Evolutionary conservation across 2,329 filamentous ascomycete species (phyloP), one percentile per base, ranked within the genome.

Genomic region (Dothidotthia symphoricarpi): DNA sequence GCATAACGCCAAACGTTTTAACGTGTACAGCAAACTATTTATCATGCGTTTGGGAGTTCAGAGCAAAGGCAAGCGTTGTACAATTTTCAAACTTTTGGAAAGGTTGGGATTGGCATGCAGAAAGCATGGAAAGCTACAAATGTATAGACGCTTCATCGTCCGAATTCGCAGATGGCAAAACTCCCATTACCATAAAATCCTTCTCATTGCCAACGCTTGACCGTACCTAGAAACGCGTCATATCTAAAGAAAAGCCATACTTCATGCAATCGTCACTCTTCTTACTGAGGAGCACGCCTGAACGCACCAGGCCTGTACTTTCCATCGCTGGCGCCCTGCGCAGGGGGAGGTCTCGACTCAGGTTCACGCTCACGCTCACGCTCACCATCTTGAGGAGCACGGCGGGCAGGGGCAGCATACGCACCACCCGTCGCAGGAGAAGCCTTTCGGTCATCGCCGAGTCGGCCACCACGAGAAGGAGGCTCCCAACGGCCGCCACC

Each of bases 301-400:
- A 69, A 69, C 32, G 56, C 57, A 43, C 66, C 67, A 16, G 67
- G 67, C 48, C 65, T 61, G 43, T 69, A 70, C 54, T 64, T 68
- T 27, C 66, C 67, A 47, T 61, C 63, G 36, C 55, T 57, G 6
- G 57, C 29, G 29, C 39, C 56, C 34, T 58, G 53, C 4, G 45
- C 37, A 7, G 57, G 48, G 32, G 59, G 51, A 34, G 58, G 49
- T 22, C 55, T 55, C 5, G 52, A 36, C 43, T 55, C 52, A 19
- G 46, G 36, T 45, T 63, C 55, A 24, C 57, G 41, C 39, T 59
- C 53, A 19, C 43, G 33, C 19, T 41, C 41, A 28, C 59, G 54
- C 14, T 49, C 33, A 40, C 43, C 54, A 33, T 61, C 60, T 38
- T 44, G 33, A 16, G 40, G 47, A 8, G 40, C 32, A 29, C 60